Evolutionary conservation across 2,329 filamentous ascomycete genomes (phyloP).

Genomic region (Didymellaceae sp.): DNA sequence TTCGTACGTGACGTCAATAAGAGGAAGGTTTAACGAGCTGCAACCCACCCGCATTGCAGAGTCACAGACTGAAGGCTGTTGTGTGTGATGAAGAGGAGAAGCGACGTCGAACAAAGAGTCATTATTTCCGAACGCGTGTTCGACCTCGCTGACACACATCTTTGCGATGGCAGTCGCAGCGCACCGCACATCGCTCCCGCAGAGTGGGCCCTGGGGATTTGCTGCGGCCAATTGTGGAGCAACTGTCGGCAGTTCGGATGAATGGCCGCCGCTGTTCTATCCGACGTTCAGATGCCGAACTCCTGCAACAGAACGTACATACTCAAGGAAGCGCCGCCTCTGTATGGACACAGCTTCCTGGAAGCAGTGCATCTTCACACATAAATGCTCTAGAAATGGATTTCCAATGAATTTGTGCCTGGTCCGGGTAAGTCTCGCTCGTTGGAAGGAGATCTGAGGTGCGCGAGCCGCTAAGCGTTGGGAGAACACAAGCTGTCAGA

Average conservation of each 20-base stretch:
- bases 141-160: slow-evolving; percentile 9
- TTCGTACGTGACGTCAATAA: neutral
- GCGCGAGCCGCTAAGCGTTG: too few species aligned
- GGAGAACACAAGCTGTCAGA: too few species aligned
- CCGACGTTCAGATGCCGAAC: neutral
- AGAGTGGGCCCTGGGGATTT: neutral
- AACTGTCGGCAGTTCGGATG: slow-evolving; percentile 1
- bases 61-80: neutral
- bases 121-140: slow-evolving; percentile 6
- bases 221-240: neutral
- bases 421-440: too few species aligned
- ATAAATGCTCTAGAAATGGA: too few species aligned
- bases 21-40: neutral
- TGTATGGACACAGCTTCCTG: too few species aligned
- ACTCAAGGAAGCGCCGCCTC: too few species aligned
- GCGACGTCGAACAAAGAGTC: neutral
- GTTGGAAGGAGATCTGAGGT: too few species aligned
- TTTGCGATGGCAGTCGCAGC: slow-evolving; percentile 2
- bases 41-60: neutral
- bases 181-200: slow-evolving; percentile 2
- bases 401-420: too few species aligned
- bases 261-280: neutral
- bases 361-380: too few species aligned
- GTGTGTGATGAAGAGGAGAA: neutral
- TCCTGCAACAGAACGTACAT: neutral